Conservation (phyloP, 2,329 filamentous ascomycete genomes). For the Phyllosticta citrichinensis region DNA sequence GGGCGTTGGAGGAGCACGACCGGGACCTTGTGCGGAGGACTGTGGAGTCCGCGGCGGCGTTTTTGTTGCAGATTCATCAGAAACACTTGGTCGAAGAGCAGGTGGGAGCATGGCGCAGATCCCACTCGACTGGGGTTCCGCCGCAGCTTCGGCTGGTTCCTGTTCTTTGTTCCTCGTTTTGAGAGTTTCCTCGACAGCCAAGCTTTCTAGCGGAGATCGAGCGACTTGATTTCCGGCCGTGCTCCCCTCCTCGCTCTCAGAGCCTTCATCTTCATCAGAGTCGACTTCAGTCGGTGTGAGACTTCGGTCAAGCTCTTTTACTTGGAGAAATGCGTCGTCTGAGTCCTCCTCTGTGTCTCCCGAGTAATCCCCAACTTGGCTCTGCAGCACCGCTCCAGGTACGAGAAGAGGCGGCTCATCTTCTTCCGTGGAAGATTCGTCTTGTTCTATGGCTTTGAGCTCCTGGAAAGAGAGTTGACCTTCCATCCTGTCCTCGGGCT, state of each 20-base stretch:
- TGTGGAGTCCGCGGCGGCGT: neutral
- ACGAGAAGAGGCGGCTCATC: neutral
- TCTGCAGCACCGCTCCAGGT: neutral
- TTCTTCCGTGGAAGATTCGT: neutral
- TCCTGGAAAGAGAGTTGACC: neutral
- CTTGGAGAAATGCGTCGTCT: neutral
- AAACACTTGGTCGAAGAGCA: conserved; percentile 17
- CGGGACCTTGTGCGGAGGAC: neutral
- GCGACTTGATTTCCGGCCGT: neutral
- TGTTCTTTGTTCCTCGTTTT: neutral
- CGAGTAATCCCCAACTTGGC: neutral
- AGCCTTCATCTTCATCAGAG: neutral
- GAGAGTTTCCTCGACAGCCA: neutral
- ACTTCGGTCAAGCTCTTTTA: neutral
- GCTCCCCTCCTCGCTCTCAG: neutral
- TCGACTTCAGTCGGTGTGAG: neutral
- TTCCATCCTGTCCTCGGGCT: neutral
- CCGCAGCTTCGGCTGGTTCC: neutral
- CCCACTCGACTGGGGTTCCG: neutral
- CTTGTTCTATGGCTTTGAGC: neutral
- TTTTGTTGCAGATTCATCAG: conserved; percentile 4
- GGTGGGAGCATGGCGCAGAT: conserved; percentile 24
- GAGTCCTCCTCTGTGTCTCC: conserved; percentile 1
- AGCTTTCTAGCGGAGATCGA: neutral
- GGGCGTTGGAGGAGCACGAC: conserved; percentile 2